These are phyloP conservation scores for Furcasterigmium furcatum DNA, from an alignment of 2,329 filamentous ascomycete genomes.

Conservation along the genomic window DNA sequence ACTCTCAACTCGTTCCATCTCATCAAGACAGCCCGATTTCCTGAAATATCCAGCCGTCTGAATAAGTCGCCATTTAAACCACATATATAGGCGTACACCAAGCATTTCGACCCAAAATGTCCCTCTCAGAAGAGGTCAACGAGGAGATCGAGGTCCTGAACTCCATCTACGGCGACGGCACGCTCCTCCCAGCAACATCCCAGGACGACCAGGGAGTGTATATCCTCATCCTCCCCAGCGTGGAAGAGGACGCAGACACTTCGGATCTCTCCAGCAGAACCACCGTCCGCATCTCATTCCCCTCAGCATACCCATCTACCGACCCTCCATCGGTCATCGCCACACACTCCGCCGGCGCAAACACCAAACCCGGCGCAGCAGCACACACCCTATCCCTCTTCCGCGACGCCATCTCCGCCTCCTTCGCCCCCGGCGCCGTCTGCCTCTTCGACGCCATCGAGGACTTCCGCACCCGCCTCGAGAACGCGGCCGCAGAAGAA, in stretches of 20 bases:
- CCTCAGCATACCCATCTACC: slow-evolving; percentile 68
- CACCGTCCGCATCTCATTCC: slow-evolving; percentile 66
- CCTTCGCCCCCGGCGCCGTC: slow-evolving; percentile 71
- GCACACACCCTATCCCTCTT: slow-evolving; percentile 68
- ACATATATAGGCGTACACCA: no score
- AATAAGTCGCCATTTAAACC: no score
- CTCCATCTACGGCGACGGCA: slow-evolving; percentile 74
- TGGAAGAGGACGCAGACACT: not conserved
- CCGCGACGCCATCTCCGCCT: slow-evolving; percentile 59
- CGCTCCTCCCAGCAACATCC: slow-evolving; percentile 44
- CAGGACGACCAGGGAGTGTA: slow-evolving; percentile 42
- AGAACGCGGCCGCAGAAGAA: slow-evolving; percentile 11
- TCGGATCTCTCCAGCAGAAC: slow-evolving; percentile 35
- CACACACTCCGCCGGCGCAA: slow-evolving; percentile 71
- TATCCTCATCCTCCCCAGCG: slow-evolving; percentile 60
- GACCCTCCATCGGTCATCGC: slow-evolving; percentile 70
- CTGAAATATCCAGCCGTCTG: no score
- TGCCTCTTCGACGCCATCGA: slow-evolving; percentile 93
- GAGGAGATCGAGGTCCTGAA: slow-evolving; percentile 83
- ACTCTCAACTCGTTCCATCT: no score
- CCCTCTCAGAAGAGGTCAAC: slow-evolving; percentile 17
- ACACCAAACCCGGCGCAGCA: slow-evolving; percentile 68
- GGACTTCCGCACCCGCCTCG: slow-evolving; percentile 40
- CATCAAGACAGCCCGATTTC: no score
- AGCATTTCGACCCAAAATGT: not conserved